Conservation (phyloP, 306 rosid species). For the Abrus precatorius region DNA sequence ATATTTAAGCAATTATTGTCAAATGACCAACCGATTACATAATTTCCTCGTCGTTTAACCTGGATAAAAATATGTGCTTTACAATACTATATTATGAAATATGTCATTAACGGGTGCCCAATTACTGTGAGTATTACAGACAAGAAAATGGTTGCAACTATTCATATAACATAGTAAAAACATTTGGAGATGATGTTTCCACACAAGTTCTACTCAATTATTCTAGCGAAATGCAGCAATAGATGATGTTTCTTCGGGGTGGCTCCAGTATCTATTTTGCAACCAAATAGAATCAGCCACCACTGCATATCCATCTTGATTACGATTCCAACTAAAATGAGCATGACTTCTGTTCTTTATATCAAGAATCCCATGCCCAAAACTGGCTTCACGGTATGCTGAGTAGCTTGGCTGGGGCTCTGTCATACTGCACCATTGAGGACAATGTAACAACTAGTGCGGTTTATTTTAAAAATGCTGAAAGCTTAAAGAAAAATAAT, state of each 20-base stretch:
- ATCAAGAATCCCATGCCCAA: slow-evolving; percentile 76
- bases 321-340: slow-evolving; percentile 70
- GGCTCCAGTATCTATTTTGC: slow-evolving; percentile 61
- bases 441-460: neutral
- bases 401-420: slow-evolving; percentile 90
- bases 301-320: slow-evolving; percentile 72
- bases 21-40: neutral
- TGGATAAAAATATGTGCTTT: neutral
- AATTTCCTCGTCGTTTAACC: neutral
- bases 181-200: neutral
- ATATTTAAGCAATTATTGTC: no score
- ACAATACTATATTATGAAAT: neutral
- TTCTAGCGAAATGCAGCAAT: slow-evolving; percentile 31
- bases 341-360: slow-evolving; percentile 76
- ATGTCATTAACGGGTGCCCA: neutral
- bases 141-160: neutral
- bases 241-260: slow-evolving; percentile 5
- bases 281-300: slow-evolving; percentile 63
- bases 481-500: neutral
- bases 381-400: slow-evolving; percentile 78
- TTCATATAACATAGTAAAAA: neutral
- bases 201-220: neutral
- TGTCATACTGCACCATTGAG: slow-evolving; percentile 61
- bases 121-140: neutral
- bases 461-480: neutral